phyloP scores from a whole-genome alignment of 176 grass and related monocot genomes.

The Musa itinerans region DNA sequence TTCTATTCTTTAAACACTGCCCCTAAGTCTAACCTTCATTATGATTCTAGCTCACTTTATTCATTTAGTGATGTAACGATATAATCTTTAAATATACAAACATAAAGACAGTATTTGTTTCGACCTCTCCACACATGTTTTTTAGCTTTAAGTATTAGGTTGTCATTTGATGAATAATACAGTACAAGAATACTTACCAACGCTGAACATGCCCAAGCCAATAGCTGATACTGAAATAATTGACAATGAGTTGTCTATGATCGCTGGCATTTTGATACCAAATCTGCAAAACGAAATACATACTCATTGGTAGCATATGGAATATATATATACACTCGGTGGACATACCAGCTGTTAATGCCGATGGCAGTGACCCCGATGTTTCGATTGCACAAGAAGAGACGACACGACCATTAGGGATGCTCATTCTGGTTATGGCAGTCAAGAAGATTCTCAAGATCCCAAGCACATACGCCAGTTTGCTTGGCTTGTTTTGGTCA shows the following conservation, averaged over 20 bases:
- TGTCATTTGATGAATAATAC: too few relatives aligned
- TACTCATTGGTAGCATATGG: background rate
- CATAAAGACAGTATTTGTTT: too few relatives aligned
- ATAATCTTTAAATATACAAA: too few relatives aligned
- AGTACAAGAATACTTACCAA: slow-evolving; percentile 24
- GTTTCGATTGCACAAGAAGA: background rate
- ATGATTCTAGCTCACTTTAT: too few relatives aligned
- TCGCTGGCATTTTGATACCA: slow-evolving; percentile 59
- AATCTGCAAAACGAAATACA: slow-evolving; percentile 18
- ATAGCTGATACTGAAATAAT: slow-evolving; percentile 53
- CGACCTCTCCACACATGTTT: too few relatives aligned
- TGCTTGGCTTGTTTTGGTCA: slow-evolving; percentile 70
- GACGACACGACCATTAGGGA: slow-evolving; percentile 16
- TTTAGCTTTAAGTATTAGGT: too few relatives aligned
- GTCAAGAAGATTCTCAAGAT: slow-evolving; percentile 61
- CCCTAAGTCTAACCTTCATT: too few relatives aligned
- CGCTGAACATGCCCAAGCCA: slow-evolving; percentile 83
- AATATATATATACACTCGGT: background rate
- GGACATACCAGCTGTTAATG: background rate
- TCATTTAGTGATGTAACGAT: too few relatives aligned
- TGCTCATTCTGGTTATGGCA: slow-evolving; percentile 32
- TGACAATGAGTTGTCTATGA: slow-evolving; percentile 44
- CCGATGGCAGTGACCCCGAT: background rate
- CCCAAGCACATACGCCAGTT: slow-evolving; percentile 73
- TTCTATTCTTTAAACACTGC: too few relatives aligned